Evolutionary conservation across 129 eudicot genomes (phyloP), one percentile per base, ranked within the genome.

Genomic region (Flaveria trinervia): DNA sequence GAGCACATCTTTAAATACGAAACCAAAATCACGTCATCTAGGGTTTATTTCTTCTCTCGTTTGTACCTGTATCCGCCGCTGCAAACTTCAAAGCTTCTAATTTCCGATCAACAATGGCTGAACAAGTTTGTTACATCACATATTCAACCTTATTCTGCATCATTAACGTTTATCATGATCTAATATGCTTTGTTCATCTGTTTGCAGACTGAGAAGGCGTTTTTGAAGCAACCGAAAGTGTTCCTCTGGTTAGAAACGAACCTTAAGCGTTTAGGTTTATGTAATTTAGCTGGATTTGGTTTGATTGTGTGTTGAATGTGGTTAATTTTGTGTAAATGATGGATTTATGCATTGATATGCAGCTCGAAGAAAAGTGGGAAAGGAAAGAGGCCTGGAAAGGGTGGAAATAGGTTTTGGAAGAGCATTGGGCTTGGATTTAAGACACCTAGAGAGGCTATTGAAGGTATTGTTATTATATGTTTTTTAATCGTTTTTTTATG

Each of bases 381-480:
- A 54, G 90, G 90, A 9, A 86, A 86, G 77, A 84, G 90, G 25
- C 88, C 90, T 17, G 90, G 90, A 16, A 86, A 86, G 73, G 90
- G 90, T 46, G 90, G 90, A 25, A 86, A 83, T 75, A 73, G 90
- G 28, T 86, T 81, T 68, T 86, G 55, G 57, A 86, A 86, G 84
- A 80, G 70, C 69, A 22, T 86, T 59, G 90, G 90, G 46, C 84
- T 86, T 6, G 88, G 88, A 17, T 86, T 86, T 49, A 86, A 86
- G 86, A 86, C 90, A 3, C 90, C 90, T 10, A 73, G 90, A 80
- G 90, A 86, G 70, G 90, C 90, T 65, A 81, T 83, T 50, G 90
- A 86, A 74, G 88, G 90, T 86, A 73, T 73, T 1, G 0, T 39
- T 14, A 30, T 30, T 4, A 30, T 30, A 30, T 30, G 36, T 30